Percentiles rank a stretch among this genome's conserved stretches.
Evolutionary conservation across 768 basidiomycete species (phyloP).

Genomic region (Termitomyces heimii): DNA sequence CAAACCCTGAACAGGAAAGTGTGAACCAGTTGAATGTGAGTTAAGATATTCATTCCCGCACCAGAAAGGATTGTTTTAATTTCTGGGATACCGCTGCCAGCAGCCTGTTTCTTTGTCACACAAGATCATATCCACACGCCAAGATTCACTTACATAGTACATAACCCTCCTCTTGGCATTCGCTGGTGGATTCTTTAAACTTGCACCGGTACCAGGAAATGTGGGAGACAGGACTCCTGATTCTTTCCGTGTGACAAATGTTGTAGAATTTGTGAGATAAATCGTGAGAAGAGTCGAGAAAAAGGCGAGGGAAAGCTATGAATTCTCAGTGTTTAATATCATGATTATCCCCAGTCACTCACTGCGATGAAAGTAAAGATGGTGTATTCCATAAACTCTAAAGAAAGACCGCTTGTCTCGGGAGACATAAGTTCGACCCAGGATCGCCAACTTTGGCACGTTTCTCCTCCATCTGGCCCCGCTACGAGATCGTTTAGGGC

Average conservation of each 20-base stretch:
- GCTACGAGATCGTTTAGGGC: slow-evolving; percentile 16
- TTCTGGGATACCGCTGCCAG: slow-evolving; percentile 95
- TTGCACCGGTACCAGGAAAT: slow-evolving; percentile 29
- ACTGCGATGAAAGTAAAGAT: slow-evolving; percentile 78
- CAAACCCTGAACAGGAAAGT: slow-evolving; percentile 55
- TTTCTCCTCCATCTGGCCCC: slow-evolving; percentile 16
- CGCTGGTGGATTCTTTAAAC: slow-evolving; percentile 7
- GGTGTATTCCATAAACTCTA: slow-evolving; percentile 54
- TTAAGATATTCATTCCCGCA: slow-evolving; percentile 17
- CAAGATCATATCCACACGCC: not conserved
- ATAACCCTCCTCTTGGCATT: slow-evolving; percentile 57
- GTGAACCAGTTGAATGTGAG: not conserved
- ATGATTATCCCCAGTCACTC: slow-evolving; percentile 23
- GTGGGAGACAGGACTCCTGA: slow-evolving; percentile 58
- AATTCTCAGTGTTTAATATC: not conserved
- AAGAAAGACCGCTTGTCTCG: slow-evolving; percentile 26
- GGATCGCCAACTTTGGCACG: slow-evolving; percentile 65
- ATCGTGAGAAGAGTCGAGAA: slow-evolving; percentile 78
- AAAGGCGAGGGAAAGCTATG: slow-evolving; percentile 66
- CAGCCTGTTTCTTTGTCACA: slow-evolving; percentile 46
- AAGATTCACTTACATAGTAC: slow-evolving; percentile 64
- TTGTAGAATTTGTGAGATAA: slow-evolving; percentile 81
- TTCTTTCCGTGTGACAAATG: slow-evolving; percentile 86
- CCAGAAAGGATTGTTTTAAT: slow-evolving; percentile 93
- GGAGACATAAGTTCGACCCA: slow-evolving; percentile 61